Conservation (phyloP, 805 yeast genomes). For the Suhomyces xylopsoci region DNA sequence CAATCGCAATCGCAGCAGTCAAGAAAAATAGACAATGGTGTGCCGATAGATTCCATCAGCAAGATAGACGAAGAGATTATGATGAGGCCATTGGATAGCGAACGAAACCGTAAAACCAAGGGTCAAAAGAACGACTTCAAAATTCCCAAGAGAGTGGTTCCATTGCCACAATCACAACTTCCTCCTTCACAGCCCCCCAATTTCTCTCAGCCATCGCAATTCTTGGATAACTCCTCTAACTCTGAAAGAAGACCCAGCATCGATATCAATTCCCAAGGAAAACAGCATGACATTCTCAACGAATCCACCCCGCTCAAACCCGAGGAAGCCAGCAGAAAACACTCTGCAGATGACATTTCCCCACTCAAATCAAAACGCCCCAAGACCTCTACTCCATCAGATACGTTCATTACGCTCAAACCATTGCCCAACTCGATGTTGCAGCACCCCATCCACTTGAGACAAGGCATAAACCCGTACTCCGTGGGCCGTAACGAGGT, state of each 20-base stretch:
- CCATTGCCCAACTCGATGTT: conserved; percentile 34
- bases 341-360: conserved; percentile 2
- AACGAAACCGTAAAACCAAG: conserved; percentile 19
- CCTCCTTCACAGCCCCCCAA: conserved; percentile 2
- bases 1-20: conserved; percentile 70
- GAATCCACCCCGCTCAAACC: background rate
- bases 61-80: conserved; percentile 42
- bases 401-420: conserved; percentile 53
- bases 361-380: background rate
- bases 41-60: conserved; percentile 34
- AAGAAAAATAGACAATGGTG: conserved; percentile 39
- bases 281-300: background rate
- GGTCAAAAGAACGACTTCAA: conserved; percentile 34
- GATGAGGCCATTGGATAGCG: conserved; percentile 39
- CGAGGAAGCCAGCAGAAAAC: background rate
- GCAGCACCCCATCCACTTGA: conserved; percentile 52
- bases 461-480: conserved; percentile 64
- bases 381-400: conserved; percentile 40
- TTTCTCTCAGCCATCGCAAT: conserved; percentile 10
- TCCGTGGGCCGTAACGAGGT: conserved; percentile 70
- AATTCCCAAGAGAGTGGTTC: conserved; percentile 42
- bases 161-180: conserved; percentile 41
- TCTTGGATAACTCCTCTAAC: background rate
- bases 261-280: background rate
- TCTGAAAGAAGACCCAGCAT: background rate